These are phyloP conservation scores for Nannochloris sp. DNA, from an alignment of 139 green algal genomes.

Conservation along the genomic window DNA sequence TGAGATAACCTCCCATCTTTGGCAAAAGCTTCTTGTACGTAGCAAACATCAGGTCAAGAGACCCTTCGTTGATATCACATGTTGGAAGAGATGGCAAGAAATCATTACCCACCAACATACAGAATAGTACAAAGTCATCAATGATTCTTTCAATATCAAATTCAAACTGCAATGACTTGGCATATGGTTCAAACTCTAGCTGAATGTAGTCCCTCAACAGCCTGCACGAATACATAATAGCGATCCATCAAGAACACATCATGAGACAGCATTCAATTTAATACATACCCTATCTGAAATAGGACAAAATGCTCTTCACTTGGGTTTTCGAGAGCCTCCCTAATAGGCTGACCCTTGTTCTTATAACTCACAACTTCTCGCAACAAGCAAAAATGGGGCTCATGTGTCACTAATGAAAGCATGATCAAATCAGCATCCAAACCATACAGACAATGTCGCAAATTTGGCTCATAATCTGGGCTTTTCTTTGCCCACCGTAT, in stretches of 20 bases:
- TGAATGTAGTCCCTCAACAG: constrained; percentile 86
- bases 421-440: constrained; percentile 95
- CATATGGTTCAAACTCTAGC: constrained; percentile 50
- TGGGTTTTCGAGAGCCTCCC: constrained; percentile 82
- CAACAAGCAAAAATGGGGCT: constrained; percentile 94
- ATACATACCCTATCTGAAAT: constrained; percentile 73
- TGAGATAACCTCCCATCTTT: constrained; percentile 76
- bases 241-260: not conserved
- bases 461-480: constrained; percentile 46
- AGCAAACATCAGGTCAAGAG: constrained; percentile 79
- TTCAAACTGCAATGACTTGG: constrained; percentile 24
- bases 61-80: constrained; percentile 77
- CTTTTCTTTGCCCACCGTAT: constrained; percentile 56
- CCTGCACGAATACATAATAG: constrained; percentile 16
- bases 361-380: constrained; percentile 65
- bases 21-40: constrained; percentile 82
- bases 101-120: constrained; percentile 94
- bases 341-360: constrained; percentile 60
- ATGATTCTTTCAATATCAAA: constrained; percentile 78
- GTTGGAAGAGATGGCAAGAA: constrained; percentile 86
- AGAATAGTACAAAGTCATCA: constrained; percentile 93
- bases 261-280: too few relatives aligned
- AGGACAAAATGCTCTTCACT: constrained; percentile 85
- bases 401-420: constrained; percentile 88
- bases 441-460: constrained; percentile 90